phyloP scores from a whole-genome alignment of 2,329 filamentous ascomycete species.

The Paracorniculantispora psalliotae region DNA sequence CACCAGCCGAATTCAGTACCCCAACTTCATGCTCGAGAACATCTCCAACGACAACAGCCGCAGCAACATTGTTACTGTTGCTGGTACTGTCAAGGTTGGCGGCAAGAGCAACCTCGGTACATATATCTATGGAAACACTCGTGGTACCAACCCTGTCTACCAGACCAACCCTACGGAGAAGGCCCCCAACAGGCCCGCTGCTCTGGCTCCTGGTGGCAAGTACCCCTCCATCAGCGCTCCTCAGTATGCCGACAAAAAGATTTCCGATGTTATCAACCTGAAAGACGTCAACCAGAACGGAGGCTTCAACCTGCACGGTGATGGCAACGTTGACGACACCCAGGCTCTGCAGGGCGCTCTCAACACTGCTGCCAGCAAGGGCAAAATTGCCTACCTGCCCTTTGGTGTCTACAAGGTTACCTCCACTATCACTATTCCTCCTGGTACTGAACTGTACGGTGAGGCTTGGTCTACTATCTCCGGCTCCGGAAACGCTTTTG shows the following conservation, averaged over 20 bases:
- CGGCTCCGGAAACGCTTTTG: constrained; percentile 4
- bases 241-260: constrained; percentile 31
- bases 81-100: not conserved
- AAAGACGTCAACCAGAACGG: constrained; percentile 11
- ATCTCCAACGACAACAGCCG: constrained; percentile 18
- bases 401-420: constrained; percentile 51
- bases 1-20: constrained; percentile 5
- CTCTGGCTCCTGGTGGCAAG: constrained; percentile 32
- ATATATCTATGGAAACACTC: constrained; percentile 39
- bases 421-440: constrained; percentile 41
- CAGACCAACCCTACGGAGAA: constrained; percentile 25
- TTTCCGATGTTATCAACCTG: constrained; percentile 32
- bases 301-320: constrained; percentile 30
- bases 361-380: constrained; percentile 40
- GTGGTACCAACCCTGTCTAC: constrained; percentile 35
- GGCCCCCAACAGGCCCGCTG: constrained; percentile 26
- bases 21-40: constrained; percentile 15
- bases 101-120: constrained; percentile 30
- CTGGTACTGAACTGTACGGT: constrained; percentile 23
- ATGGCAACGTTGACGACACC: constrained; percentile 57
- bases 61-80: constrained; percentile 17
- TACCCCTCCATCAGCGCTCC: constrained; percentile 34
- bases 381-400: constrained; percentile 52
- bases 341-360: constrained; percentile 54
- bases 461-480: constrained; percentile 10